Evolutionary conservation across 2,329 filamentous ascomycete species (phyloP), one percentile per base, ranked within the genome.

Genomic region (Diaporthe longicolla): DNA sequence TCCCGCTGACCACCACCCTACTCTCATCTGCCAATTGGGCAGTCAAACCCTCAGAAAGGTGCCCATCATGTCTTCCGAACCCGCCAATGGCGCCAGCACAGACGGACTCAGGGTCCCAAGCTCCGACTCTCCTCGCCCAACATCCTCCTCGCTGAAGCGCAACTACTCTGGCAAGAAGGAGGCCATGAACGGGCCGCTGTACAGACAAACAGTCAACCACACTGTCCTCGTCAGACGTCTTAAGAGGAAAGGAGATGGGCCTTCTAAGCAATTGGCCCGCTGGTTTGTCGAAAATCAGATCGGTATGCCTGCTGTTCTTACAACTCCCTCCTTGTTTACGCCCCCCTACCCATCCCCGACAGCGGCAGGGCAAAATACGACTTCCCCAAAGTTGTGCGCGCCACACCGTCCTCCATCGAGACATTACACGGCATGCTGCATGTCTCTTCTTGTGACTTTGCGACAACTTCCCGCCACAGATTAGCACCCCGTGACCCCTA

Each of bases 251-350:
- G 89, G 91, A 69, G 89, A 93, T 77, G 87, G 90, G 72, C 86
- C 90, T 54, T 84, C 89, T 78, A 91, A 89, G 79, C 87, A 88
- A 75, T 82, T 93, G 59, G 89, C 90, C 75, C 87, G 88, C 80
- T 94, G 93, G 91, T 89, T 95, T 81, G 90, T 94, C 78, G 87
- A 93, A 80, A 94, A 96, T 82, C 94, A 96, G 82, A 92, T 94
- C 79, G 93, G 94, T 95, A 91, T 74, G 90, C 84, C 50, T 71
- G 40, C 21, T 19, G 40, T 21, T 9, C 17, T 24, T 26, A 55
- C 32, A 24, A 21, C 32, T 57, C 52, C 52, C 45, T 58, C 45
- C 32, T 26, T 21, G n/a, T 40, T 13, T 15, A 21, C 9, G 9
- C 40, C 24, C 50, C 32, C n/a, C 57, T 52, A 65, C 68, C 50